Percentiles rank a stretch among this genome's conserved stretches.
phyloP scores from a whole-genome alignment of 2,329 filamentous ascomycete genomes.

The Raffaelea arxii region DNA sequence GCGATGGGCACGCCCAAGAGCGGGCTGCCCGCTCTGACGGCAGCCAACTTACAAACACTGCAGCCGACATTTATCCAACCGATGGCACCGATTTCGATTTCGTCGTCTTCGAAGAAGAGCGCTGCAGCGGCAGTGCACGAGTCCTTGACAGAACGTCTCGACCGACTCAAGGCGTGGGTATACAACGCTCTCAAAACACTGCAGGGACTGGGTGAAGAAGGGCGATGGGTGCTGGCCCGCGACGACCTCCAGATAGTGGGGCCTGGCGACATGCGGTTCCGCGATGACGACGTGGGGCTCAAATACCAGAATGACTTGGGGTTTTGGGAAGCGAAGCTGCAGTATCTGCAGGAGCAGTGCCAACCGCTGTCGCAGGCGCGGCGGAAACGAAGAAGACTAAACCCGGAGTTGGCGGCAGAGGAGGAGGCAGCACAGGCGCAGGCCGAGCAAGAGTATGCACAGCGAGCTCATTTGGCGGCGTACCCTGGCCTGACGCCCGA shows the following conservation, averaged over 20 bases:
- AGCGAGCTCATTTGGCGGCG: neutral
- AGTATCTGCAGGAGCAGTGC: slow-evolving; percentile 7
- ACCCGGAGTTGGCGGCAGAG: neutral
- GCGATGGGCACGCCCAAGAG: neutral
- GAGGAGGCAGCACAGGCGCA: neutral
- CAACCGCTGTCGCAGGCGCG: slow-evolving; percentile 7
- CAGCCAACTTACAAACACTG: slow-evolving; percentile 7
- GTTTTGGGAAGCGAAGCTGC: slow-evolving; percentile 8
- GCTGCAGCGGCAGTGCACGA: neutral
- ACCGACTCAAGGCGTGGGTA: slow-evolving; percentile 4
- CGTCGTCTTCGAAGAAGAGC: slow-evolving; percentile 1
- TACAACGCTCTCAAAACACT: slow-evolving; percentile 10
- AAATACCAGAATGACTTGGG: slow-evolving; percentile 1
- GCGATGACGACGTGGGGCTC: neutral
- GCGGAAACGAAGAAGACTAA: slow-evolving; percentile 5
- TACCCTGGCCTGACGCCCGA: neutral
- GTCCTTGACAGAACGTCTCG: neutral
- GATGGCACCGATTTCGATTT: slow-evolving; percentile 10
- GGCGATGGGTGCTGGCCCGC: neutral
- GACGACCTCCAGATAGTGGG: slow-evolving; percentile 10
- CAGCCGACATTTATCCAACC: slow-evolving; percentile 9
- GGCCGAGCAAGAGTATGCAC: neutral
- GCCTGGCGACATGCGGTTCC: slow-evolving; percentile 8
- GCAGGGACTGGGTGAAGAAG: slow-evolving; percentile 5
- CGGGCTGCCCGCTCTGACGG: slow-evolving; percentile 6